These are phyloP conservation scores for Zygosaccharomyces pseudorouxii DNA, from an alignment of 805 yeast genomes.

Conservation along the genomic window DNA sequence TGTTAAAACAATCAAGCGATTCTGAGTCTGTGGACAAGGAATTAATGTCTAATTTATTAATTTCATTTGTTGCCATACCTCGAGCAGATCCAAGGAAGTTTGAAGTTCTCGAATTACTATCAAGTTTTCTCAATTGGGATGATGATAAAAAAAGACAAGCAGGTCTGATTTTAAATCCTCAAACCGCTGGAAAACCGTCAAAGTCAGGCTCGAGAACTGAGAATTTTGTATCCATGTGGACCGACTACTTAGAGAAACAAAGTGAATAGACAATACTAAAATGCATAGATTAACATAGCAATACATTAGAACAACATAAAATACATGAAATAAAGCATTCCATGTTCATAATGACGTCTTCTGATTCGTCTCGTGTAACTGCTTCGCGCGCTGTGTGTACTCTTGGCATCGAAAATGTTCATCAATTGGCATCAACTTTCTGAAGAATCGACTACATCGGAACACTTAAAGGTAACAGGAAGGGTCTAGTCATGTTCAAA, in stretches of 20 bases:
- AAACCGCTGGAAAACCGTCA: constrained; percentile 14
- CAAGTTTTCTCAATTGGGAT: constrained; percentile 85
- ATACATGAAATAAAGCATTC: neutral
- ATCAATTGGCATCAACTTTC: neutral
- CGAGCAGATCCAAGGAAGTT: constrained; percentile 92
- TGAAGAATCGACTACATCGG: no score
- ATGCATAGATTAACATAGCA: neutral
- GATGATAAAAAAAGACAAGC: constrained; percentile 72
- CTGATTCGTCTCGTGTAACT: neutral
- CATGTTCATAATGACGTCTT: neutral
- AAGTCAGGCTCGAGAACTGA: constrained; percentile 38
- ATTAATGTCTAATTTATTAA: constrained; percentile 75
- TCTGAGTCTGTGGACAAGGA: constrained; percentile 83
- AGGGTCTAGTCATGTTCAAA: neutral
- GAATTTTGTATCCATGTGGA: constrained; percentile 72
- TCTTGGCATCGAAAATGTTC: neutral
- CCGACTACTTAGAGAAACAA: constrained; percentile 73
- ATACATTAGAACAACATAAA: no score
- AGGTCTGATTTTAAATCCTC: constrained; percentile 48
- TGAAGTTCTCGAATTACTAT: constrained; percentile 80
- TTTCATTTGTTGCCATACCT: constrained; percentile 81
- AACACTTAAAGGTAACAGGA: neutral
- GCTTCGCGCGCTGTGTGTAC: neutral
- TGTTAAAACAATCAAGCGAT: constrained; percentile 73
- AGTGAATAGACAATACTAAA: constrained; percentile 35